Conservation (phyloP, 352 stramenopile species). For the Phytopythium sindhum region DNA sequence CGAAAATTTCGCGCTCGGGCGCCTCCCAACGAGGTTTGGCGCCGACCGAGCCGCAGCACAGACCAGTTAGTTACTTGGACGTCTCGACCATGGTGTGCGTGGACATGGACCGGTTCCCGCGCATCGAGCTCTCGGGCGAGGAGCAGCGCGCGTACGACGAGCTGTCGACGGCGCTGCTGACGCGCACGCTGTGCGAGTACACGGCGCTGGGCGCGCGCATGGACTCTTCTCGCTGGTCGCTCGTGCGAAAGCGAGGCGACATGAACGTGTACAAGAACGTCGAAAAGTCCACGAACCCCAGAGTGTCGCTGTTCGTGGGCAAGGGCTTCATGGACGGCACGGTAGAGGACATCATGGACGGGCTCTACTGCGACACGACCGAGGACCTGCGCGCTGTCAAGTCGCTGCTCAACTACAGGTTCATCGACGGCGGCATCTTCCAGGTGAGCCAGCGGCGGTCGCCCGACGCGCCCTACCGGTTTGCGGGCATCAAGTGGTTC, state of each 20-base stretch:
- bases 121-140: conserved; percentile 20
- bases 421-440: conserved; percentile 30
- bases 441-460: conserved; percentile 27
- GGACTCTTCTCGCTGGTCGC: conserved; percentile 18
- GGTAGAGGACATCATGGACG: conserved; percentile 41
- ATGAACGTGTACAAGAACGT: conserved; percentile 36
- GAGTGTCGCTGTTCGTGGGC: conserved; percentile 27
- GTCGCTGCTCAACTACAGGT: conserved; percentile 29
- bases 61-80: no score
- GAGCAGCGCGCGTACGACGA: conserved; percentile 31
- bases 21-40: not conserved
- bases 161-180: conserved; percentile 11
- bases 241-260: conserved; percentile 19
- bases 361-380: conserved; percentile 35
- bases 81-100: conserved; percentile 7
- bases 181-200: conserved; percentile 30
- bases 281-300: conserved; percentile 20
- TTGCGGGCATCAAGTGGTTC: conserved; percentile 41
- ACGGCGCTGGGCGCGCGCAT: conserved; percentile 12
- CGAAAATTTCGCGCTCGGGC: not conserved
- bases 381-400: conserved; percentile 28
- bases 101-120: conserved; percentile 20
- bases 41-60: no score
- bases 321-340: conserved; percentile 26
- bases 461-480: conserved; percentile 19